These are phyloP conservation scores for Phytopythium litorale DNA, from an alignment of 352 stramenopile genomes.

Conservation along the genomic window DNA sequence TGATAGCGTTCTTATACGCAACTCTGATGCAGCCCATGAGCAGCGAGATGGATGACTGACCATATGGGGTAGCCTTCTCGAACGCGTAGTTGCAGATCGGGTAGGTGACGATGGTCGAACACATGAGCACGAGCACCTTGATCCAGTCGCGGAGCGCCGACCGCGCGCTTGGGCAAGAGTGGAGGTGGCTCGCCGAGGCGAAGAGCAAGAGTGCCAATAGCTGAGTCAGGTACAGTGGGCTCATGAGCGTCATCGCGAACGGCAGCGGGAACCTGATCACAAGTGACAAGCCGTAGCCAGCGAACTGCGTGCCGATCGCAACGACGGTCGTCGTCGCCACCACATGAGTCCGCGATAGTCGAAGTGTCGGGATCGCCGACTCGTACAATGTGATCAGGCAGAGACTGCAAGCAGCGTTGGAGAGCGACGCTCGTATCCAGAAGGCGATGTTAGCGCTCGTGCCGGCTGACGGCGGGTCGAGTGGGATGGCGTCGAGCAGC, in stretches of 20 bases:
- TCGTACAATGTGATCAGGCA: background rate
- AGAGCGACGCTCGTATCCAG: background rate
- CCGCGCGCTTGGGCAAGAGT: background rate
- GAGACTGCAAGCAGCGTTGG: background rate
- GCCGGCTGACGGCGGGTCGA: background rate
- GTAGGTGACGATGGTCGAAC: background rate
- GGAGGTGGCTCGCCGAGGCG: background rate
- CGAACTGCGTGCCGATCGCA: background rate
- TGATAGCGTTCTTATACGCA: background rate
- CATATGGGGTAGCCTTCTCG: background rate
- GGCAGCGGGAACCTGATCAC: background rate
- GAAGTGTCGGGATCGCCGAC: background rate
- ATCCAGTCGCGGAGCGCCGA: background rate
- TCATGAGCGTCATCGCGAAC: background rate
- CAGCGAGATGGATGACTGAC: background rate
- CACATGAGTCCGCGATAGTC: background rate
- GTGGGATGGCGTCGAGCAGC: background rate
- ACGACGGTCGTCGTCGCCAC: background rate
- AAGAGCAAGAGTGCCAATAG: background rate
- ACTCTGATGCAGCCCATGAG: background rate
- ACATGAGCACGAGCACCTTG: background rate
- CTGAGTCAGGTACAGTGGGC: background rate
- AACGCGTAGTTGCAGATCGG: slow-evolving; percentile 1
- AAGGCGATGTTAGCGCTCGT: background rate
- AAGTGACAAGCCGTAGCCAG: background rate